Base-by-base conservation (phyloP, 1,284 basidiomycete species). In the Cryptococcus wingfieldii region DNA sequence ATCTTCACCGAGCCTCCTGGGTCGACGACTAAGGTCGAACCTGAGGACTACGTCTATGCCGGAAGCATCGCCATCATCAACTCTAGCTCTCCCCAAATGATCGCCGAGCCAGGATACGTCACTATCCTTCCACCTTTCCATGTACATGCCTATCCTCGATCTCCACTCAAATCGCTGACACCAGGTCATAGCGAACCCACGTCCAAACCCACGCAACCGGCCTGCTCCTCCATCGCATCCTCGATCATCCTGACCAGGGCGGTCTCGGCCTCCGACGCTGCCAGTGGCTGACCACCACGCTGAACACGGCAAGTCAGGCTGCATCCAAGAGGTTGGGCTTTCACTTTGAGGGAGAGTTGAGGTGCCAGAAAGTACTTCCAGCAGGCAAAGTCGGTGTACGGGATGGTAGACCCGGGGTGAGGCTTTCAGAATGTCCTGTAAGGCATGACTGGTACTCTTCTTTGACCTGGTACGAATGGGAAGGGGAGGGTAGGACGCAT, bases 401-500 rank as follows among this genome's bases (percentile, higher is more conserved):
- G 14, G 69, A 57, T 3, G 71, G 67, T 3, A 48, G 71, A 38
- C 63, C 39, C 9, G 66, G 55, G 9, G 63, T 59, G 12, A 43
- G 63, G 34, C 59, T 64, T 14, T 57, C 58, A 7, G 60, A 69
- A 27, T 47, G 60, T 28, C 46, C 50, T 47, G 60, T 62, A 38
- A 59, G 72, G 38, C 65, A 74, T 48, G 68, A 66, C 25, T 74
- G 66, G 66, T 64, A 65, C 39, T 61, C 65, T 10, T 66, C 66
- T 25, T 61, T 72, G 3, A 69, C 61, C 8, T 72, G 67, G 67
- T 65, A 69, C 38, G 72, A 74, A n/a, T 74, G 72, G 72, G 70
- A 72, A 48, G 64, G 67, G 51, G 58, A 62, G 0, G 68, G 67
- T 14, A 53, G 67, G 31, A 66, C 63, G 4, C 66, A 72, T 45